These are phyloP conservation scores for Pseudocercospora musae DNA, from an alignment of 2,329 filamentous ascomycete genomes.

Conservation along the genomic window DNA sequence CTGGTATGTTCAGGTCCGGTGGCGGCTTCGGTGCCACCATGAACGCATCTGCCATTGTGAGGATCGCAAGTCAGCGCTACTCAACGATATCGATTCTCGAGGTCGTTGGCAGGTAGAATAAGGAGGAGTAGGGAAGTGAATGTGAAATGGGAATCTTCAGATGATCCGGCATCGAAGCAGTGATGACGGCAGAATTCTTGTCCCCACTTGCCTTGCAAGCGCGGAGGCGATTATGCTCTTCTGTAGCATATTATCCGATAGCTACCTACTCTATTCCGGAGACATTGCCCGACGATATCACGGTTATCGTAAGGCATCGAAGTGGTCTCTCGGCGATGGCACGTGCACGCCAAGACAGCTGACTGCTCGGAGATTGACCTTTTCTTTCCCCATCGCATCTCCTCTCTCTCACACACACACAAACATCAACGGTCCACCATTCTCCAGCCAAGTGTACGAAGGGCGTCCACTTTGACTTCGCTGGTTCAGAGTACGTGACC, in stretches of 20 bases:
- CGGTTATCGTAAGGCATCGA: not conserved
- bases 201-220: too few relatives aligned
- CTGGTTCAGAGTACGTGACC: too few relatives aligned
- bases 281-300: not conserved
- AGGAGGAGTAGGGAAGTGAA: too few relatives aligned
- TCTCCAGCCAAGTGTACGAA: not conserved
- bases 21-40: slow-evolving; percentile 29
- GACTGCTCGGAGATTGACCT: not conserved
- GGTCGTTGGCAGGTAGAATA: too few relatives aligned
- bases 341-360: not conserved
- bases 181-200: slow-evolving; percentile 3
- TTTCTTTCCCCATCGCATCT: not conserved
- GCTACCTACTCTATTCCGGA: too few relatives aligned
- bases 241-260: too few relatives aligned
- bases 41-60: slow-evolving; percentile 19
- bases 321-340: not conserved
- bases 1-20: slow-evolving; percentile 34
- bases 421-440: not conserved
- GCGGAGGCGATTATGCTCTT: not conserved
- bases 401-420: too few relatives aligned
- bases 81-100: not conserved
- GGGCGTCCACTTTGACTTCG: not conserved
- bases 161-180: too few relatives aligned
- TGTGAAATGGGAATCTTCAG: too few relatives aligned
- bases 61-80: too few relatives aligned